Evolutionary conservation across 805 yeast genomes (phyloP).

Genomic region (Saturnispora dispora): DNA sequence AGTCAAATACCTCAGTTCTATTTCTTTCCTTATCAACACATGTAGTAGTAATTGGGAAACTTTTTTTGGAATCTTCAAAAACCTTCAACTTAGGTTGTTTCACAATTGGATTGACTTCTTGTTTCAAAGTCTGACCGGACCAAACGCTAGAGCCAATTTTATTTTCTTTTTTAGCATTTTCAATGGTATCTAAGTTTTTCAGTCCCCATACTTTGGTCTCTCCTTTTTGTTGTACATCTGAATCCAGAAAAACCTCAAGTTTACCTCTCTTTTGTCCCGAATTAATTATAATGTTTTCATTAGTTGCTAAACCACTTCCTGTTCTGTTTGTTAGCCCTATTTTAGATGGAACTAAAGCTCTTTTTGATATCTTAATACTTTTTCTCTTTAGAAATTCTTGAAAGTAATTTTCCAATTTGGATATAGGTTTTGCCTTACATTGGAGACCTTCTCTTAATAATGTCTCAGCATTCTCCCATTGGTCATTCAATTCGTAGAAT

Average conservation of each 20-base stretch:
- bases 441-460: slow-evolving; percentile 53
- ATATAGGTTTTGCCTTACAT: slow-evolving; percentile 55
- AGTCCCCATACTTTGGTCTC: slow-evolving; percentile 12
- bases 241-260: slow-evolving; percentile 17
- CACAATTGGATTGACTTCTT: slow-evolving; percentile 11
- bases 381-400: slow-evolving; percentile 36
- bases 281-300: slow-evolving; percentile 6
- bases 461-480: slow-evolving; percentile 45
- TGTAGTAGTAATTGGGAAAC: slow-evolving; percentile 38
- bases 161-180: slow-evolving; percentile 57
- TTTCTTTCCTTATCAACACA: slow-evolving; percentile 46
- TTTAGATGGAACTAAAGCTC: not conserved
- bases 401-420: slow-evolving; percentile 35
- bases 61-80: slow-evolving; percentile 30
- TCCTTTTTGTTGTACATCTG: not conserved
- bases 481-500: slow-evolving; percentile 43
- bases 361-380: slow-evolving; percentile 13
- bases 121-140: slow-evolving; percentile 55
- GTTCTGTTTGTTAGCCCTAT: slow-evolving; percentile 14
- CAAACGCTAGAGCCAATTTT: slow-evolving; percentile 44
- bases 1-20: slow-evolving; percentile 47
- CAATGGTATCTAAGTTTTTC: slow-evolving; percentile 39
- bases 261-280: slow-evolving; percentile 13
- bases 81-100: slow-evolving; percentile 22
- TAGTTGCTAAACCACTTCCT: slow-evolving; percentile 18